Base-by-base conservation (phyloP, 768 basidiomycete genomes). In the Russula sp. region DNA sequence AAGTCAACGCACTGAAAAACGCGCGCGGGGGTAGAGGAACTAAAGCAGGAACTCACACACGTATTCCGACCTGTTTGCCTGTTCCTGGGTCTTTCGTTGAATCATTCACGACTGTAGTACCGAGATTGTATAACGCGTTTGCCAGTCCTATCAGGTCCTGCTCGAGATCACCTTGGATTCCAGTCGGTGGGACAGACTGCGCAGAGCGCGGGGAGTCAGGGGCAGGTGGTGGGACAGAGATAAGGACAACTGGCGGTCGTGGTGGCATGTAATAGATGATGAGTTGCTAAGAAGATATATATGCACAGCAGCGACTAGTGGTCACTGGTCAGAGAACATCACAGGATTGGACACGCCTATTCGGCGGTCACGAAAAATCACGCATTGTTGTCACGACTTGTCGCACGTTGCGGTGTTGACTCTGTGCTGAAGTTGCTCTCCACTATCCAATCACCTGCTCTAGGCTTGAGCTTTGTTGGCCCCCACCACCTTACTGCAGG, bases 71-170 rank as follows among this genome's bases (percentile, higher is more conserved):
- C 68, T 85, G 88, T 71, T 91, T 92, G 1, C 82, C 84, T 4
- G 70, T 69, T 39, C 80, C 85, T 13, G 83, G 80, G 61, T 84
- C 89, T 73, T 89, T 91, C 14, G 88, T 88, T 3, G 87, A 84
- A 72, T 92, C 90, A 52, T 87, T 88, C 69, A 91, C 85, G 22
- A 91, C 89, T 0, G 90, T 91, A 5, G 89, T 89, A 27, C 89
- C 89, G 7, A 92, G 77, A 67, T 91, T 90, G 70, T 91, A 91
- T 31, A 92, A 74, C 2, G 86, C 84, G 58, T 87, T 87, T 14
- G 87, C 88, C 16, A 92, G 84, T 0, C 86, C 89, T 31, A 90
- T 75, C 2, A 92, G 72, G 72, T 92, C 89, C 20, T 87, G 74
- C 70, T 91, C 89, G 18, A 91, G 72, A 68, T 91, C 88, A 8